A percentile compares a stretch with the other conserved stretches of the same genome.
Evolutionary conservation across 345 rosid genomes (phyloP).

Genomic region (Populus tremula): DNA sequence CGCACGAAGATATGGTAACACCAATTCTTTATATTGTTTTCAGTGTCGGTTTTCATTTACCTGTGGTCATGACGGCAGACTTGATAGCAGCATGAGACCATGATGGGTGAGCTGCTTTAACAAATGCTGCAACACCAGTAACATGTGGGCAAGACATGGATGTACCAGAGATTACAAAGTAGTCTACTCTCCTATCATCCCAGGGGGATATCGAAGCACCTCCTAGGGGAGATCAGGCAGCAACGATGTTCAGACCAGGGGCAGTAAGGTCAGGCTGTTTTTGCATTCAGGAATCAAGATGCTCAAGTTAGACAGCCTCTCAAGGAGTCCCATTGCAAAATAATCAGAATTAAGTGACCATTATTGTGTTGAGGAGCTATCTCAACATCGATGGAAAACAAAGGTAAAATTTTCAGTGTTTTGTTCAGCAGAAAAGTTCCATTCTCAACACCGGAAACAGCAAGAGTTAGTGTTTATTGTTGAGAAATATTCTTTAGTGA

Average conservation of each 20-base stretch:
- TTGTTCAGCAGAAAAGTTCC: not conserved
- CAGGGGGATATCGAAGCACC: not conserved
- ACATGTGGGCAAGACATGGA: slow-evolving; percentile 30
- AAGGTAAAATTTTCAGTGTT: no score
- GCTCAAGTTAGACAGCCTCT: not conserved
- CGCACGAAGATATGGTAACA: no score
- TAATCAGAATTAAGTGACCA: no score
- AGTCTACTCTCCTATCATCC: slow-evolving; percentile 7
- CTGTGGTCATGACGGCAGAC: slow-evolving; percentile 23
- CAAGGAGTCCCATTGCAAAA: not conserved
- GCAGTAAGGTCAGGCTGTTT: slow-evolving; percentile 24
- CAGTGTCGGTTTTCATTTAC: not conserved
- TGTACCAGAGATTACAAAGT: slow-evolving; percentile 16
- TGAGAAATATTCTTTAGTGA: no score
- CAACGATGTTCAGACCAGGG: slow-evolving; percentile 24
- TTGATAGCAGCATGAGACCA: slow-evolving; percentile 24
- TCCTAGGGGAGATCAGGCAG: slow-evolving; percentile 23
- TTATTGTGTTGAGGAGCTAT: no score
- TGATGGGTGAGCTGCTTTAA: slow-evolving; percentile 22
- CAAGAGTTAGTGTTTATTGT: not conserved
- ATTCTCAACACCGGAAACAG: not conserved
- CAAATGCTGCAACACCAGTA: slow-evolving; percentile 20
- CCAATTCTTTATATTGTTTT: no score
- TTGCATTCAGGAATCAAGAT: not conserved
- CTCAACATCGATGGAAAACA: no score